Evolutionary conservation across 257 asterid species (phyloP), one percentile per base, ranked within the genome.

Genomic region (Przewalskia tangutica): DNA sequence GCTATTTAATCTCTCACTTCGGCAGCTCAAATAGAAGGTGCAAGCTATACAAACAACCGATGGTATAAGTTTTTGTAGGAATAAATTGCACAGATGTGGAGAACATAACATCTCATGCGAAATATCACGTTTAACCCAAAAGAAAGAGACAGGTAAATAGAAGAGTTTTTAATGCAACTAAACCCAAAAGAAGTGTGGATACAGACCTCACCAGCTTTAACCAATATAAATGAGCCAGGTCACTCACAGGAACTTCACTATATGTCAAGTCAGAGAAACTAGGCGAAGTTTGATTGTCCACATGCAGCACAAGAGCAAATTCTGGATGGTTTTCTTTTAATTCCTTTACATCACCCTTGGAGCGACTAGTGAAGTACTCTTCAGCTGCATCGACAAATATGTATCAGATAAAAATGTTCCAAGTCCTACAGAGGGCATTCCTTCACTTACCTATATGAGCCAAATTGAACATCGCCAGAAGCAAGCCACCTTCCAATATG

Each of bases 161-260:
- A 46, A 18, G 18, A 46, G 58, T 20, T 71, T 65, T 70, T 44
- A 48, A 73, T 5, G 17, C 60, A 6, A 48, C 44, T 20, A 23
- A 54, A 81, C 44, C 23, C 46, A 55, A 59, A 36, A 83, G 77
- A 81, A 83, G 67, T 64, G 80, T 40, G 83, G 88, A 85, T 85
- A 94, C 98, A 82, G 88, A 96, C 99, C 99, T 96, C 99, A 86
- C 99, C 98, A 86, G 99, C 99, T 96, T 93, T 92, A 89, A 96
- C 99, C 95, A 96, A 89, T 83, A 96, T 88, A 77, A 88, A 90
- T 4, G 97, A 91, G 83, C 87, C 90, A 96, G 84, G 81, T 96
- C 93, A 81, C 87, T 89, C 50, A 94, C 98, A 2, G 98, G 95
- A 84, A 92, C 92, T 88, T 94, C 89, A 58, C 76, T 86, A 82